Conservation (phyloP, 2,329 filamentous ascomycete genomes). For the Curvularia sp. region DNA sequence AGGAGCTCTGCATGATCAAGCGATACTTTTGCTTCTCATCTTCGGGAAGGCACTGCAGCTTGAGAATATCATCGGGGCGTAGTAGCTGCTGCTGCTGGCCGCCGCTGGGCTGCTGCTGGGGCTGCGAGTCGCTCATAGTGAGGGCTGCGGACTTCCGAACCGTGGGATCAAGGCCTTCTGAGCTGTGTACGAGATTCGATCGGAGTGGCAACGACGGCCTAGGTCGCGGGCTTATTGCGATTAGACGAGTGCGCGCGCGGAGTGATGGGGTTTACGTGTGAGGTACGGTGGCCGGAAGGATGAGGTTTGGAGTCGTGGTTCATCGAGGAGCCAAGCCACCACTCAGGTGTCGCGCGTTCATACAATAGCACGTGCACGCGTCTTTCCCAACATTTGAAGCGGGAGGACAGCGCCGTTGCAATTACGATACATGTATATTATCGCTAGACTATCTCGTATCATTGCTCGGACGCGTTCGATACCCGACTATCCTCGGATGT, state of each 20-base stretch:
- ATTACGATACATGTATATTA: not conserved
- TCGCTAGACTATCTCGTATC: not conserved
- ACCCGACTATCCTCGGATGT: constrained; percentile 1
- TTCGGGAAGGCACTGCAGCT: constrained; percentile 55
- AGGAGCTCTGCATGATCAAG: constrained; percentile 61
- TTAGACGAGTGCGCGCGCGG: not conserved
- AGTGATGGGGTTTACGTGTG: constrained; percentile 1
- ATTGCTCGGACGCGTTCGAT: constrained; percentile 5
- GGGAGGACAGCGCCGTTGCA: not conserved
- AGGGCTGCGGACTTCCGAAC: constrained; percentile 23
- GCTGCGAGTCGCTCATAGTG: constrained; percentile 48
- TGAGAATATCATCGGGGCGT: constrained; percentile 46
- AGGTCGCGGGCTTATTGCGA: constrained; percentile 5
- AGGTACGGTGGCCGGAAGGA: constrained; percentile 5
- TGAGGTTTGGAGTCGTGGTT: constrained; percentile 20
- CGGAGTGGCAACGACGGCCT: not conserved
- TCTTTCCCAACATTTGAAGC: not conserved
- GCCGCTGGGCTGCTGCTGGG: constrained; percentile 37
- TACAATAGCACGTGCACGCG: constrained; percentile 28
- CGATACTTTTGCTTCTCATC: constrained; percentile 64
- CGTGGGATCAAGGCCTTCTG: constrained; percentile 9
- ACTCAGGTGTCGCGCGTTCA: constrained; percentile 14
- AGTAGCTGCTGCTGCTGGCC: constrained; percentile 38
- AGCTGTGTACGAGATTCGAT: constrained; percentile 2
- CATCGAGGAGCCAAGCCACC: constrained; percentile 11